Evolutionary conservation across 1,284 basidiomycete genomes (phyloP).

Genomic region (Malassezia yamatoensis): DNA sequence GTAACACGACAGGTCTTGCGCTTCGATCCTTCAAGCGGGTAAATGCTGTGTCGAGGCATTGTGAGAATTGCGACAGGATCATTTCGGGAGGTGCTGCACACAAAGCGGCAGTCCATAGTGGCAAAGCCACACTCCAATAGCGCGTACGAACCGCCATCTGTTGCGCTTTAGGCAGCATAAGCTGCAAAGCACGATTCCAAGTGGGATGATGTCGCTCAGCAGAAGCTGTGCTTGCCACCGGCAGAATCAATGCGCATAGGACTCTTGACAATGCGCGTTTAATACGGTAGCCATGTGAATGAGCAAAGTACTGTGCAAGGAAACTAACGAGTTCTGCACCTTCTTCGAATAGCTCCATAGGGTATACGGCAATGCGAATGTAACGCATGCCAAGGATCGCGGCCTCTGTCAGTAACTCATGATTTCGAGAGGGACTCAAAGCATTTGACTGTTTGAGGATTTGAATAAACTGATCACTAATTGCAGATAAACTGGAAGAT

Average conservation of each 20-base stretch:
- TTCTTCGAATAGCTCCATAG: constrained; percentile 83
- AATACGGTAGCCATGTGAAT: constrained; percentile 70
- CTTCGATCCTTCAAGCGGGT: constrained; percentile 77
- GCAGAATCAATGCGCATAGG: constrained; percentile 67
- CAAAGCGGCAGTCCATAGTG: constrained; percentile 69
- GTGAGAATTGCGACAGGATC: constrained; percentile 73
- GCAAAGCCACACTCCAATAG: constrained; percentile 81
- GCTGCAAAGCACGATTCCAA: constrained; percentile 82
- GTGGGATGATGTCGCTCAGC: constrained; percentile 90
- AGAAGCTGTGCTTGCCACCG: constrained; percentile 81
- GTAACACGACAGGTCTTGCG: constrained; percentile 64
- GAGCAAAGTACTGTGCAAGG: constrained; percentile 69
- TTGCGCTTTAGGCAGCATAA: constrained; percentile 70
- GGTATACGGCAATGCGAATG: constrained; percentile 55
- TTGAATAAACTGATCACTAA: constrained; percentile 39
- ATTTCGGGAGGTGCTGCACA: constrained; percentile 78
- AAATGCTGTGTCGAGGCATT: constrained; percentile 51
- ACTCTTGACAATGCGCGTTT: constrained; percentile 80
- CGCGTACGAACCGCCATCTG: constrained; percentile 81
- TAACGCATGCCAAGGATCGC: constrained; percentile 39
- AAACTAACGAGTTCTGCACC: constrained; percentile 81
- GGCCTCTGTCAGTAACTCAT: constrained; percentile 36
- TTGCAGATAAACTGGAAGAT: constrained; percentile 21
- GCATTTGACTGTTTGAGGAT: constrained; percentile 34
- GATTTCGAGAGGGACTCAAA: constrained; percentile 26